Evolutionary conservation across 2,329 filamentous ascomycete genomes (phyloP).

Genomic region (Cercospora janseana): DNA sequence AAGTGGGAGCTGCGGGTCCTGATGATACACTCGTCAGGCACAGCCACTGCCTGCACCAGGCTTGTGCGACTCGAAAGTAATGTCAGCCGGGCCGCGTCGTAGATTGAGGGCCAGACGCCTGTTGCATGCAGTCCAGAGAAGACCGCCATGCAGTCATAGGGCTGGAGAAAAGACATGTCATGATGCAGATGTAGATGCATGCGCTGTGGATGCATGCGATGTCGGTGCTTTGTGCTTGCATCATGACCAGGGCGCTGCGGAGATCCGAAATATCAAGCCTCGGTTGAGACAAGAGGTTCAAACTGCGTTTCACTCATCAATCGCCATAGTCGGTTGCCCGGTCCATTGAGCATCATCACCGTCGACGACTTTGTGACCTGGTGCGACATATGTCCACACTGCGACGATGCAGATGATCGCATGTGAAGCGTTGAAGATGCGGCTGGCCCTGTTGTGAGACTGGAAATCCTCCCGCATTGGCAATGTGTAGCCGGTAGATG

Average conservation of each 20-base stretch:
- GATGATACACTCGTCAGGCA: not conserved
- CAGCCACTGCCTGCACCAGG: not conserved
- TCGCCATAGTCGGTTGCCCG: not conserved
- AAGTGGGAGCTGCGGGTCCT: not conserved
- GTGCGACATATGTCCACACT: too few relatives aligned
- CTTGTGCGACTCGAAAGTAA: not conserved
- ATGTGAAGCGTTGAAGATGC: too few relatives aligned
- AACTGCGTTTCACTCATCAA: not conserved
- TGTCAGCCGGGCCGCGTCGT: not conserved
- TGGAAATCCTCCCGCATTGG: too few relatives aligned
- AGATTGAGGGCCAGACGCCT: not conserved
- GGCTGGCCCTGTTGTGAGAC: too few relatives aligned
- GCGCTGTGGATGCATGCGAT: constrained; percentile 9
- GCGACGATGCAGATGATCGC: too few relatives aligned
- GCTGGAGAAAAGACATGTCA: constrained; percentile 3
- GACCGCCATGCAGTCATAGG: not conserved
- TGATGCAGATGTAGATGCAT: not conserved
- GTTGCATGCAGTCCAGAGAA: too few relatives aligned
- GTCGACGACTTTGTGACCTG: too few relatives aligned
- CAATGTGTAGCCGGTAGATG: too few relatives aligned
- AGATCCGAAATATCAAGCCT: constrained; percentile 4
- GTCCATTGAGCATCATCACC: too few relatives aligned
- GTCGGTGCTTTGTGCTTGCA: not conserved
- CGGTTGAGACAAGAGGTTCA: not conserved
- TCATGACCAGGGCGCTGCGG: not conserved